Base-by-base conservation (phyloP, 352 stramenopile genomes). In the Phytophthora cajani region DNA sequence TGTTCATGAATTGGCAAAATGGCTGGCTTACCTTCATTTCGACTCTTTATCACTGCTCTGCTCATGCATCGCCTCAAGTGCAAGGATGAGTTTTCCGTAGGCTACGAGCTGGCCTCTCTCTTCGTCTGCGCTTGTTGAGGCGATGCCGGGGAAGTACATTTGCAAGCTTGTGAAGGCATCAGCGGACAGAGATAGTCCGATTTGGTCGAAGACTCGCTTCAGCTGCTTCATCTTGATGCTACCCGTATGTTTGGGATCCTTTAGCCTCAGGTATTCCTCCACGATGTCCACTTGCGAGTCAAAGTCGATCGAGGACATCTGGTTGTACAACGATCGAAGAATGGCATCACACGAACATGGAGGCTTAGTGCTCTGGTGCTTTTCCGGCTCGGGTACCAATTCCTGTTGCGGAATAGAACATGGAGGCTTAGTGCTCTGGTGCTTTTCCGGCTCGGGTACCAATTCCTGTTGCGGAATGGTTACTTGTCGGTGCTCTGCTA, bases 261-360 rank as follows among this genome's bases (percentile, higher is more conserved):
- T 77, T 2, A 62, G 47, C 17, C 63, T 67, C 44, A 91, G 55
- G 62, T 92, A 84, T 33, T 91, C 86, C n/a, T 81, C 64, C 9
- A 91, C 71, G 7, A 92, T 88, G 1, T 87, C 80, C 7, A 91
- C 58, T 66, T 93, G 85, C 4, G 84, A 84, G 12, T 75, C 62
- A 50, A 92, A 93, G 32, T 93, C 84, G 5, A 93, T 72, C 0
- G 82, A 89, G 0, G 82, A 92, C 40, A 93, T 77, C 25, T 90
- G 85, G 47, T 84, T 82, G 46, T 88, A 83, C n/a, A 93, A 60
- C 16, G 78, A 82, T 1, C 70, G 67, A 30, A 92, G 61, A 27
- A 91, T 62, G 1, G 75, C 78, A 9, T 81, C 69, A 5, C 63
- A 58, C 7, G 62, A 6, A 25, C 56, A 77, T 23, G 66, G 52